Base-by-base conservation (phyloP, 2,329 filamentous ascomycete species). In the Colletotrichum liaoningense region DNA sequence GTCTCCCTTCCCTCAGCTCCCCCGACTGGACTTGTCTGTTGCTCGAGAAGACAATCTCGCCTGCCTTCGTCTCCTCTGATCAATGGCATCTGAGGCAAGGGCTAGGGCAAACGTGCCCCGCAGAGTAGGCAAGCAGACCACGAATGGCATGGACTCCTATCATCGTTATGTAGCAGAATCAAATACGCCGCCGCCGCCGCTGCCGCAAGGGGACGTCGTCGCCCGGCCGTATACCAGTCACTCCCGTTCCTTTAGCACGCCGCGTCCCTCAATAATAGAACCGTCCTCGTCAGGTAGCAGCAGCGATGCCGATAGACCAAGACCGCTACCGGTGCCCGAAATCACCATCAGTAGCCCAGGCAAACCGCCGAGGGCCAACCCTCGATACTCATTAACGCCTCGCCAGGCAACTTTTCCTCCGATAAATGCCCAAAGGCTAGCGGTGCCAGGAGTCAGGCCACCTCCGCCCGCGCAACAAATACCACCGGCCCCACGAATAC, bases 41-140 rank as follows among this genome's bases (percentile, higher is more conserved):
- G 63, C 54, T 56, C 54, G 52, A 66, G 19, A 66, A 54, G 63
- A 58, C 33, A 2, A 30, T 11, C 24, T 2, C 35, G 35, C 24
- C 28, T 11, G 30, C 42, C 2, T 16, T 38, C 28, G 46, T 30
- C n/a, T 46, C 28, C 49, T 59, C 16, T 60, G 60, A 52, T 70
- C 55, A n/a, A 75, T 75, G 75, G 73, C 55, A 35, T 54, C 68
- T 22, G 69, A 65, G 5, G 73, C 67, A 55, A 65, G 75, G 59
- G 73, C 71, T 35, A 72, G 46, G 73, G 75, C 75, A 65, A 76
- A 76, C 42, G 70, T 75, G 46, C 75, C 75, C 30, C 75, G 75
- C 19, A 38, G 54, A 33, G 64, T 42, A 59, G 64, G 57, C 12
- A 65, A 66, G 60, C 75, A 75, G 62, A 74, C 60, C 49, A 55